Conservation (phyloP, 176 grass and related monocot genomes). For the Avena atlantica region DNA sequence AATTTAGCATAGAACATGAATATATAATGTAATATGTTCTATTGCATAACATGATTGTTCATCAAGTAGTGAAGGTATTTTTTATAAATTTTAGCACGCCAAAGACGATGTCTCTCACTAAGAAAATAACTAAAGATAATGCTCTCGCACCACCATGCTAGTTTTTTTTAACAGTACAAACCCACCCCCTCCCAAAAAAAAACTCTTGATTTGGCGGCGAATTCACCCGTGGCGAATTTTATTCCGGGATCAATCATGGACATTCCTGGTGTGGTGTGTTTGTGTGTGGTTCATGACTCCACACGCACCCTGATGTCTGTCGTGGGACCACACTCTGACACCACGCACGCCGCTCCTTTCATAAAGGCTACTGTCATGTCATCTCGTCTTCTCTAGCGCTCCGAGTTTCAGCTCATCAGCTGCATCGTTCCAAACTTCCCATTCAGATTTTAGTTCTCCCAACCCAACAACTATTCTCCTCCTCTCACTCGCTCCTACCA, state of each 20-base stretch:
- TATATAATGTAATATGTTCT: no score
- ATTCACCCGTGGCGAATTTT: not conserved
- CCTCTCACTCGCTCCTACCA: conserved; percentile 9
- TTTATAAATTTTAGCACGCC: no score
- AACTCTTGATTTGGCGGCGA: not conserved
- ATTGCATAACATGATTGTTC: no score
- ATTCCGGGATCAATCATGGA: conserved; percentile 21
- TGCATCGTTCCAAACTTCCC: not conserved
- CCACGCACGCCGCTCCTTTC: conserved; percentile 13
- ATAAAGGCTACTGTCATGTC: conserved; percentile 8
- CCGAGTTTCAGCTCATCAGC: not conserved
- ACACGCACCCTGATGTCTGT: not conserved
- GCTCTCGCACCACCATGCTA: no score
- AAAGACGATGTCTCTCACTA: no score
- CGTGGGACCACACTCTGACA: not conserved
- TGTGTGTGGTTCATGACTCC: not conserved
- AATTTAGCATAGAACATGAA: no score
- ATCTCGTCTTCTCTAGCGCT: conserved; percentile 10
- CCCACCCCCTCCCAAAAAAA: not conserved
- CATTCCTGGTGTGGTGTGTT: not conserved
- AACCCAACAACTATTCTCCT: not conserved
- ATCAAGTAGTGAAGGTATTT: no score
- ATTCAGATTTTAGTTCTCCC: not conserved
- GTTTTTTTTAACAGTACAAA: no score
- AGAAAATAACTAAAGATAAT: no score